A percentile compares a stretch with the other conserved stretches of the same genome.
Evolutionary conservation across 495 filamentous ascomycete genomes (phyloP).

Genomic region (Aspergillus olivimuriae): DNA sequence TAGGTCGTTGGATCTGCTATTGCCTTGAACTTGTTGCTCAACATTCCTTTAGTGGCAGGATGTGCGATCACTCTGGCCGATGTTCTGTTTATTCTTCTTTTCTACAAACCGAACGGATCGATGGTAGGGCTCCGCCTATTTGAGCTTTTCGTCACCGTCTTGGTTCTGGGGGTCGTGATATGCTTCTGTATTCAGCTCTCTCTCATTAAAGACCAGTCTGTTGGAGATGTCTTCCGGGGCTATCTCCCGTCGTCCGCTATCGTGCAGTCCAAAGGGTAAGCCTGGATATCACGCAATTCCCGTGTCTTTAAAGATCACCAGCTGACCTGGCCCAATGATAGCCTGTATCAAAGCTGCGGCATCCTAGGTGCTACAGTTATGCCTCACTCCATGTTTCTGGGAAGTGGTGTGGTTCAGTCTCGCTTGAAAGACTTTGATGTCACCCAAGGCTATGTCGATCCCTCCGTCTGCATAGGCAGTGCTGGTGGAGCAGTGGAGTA

Average conservation of each 20-base stretch:
- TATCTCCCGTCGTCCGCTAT: constrained; percentile 73
- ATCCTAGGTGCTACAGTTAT: constrained; percentile 93
- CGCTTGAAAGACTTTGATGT: constrained; percentile 75
- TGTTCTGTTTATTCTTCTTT: constrained; percentile 78
- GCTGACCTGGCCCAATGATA: constrained; percentile 26
- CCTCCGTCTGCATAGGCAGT: constrained; percentile 30
- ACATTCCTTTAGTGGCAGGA: constrained; percentile 78
- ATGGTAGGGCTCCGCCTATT: constrained; percentile 71
- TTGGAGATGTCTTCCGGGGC: constrained; percentile 76
- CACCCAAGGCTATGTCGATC: constrained; percentile 49
- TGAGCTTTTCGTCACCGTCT: constrained; percentile 69
- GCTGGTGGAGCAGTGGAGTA: constrained; percentile 54
- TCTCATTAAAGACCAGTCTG: constrained; percentile 59
- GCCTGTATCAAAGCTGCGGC: constrained; percentile 83
- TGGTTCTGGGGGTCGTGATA: constrained; percentile 81
- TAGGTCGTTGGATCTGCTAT: constrained; percentile 89
- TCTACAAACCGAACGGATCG: constrained; percentile 70
- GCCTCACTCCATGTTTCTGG: constrained; percentile 86
- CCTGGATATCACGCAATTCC: background rate
- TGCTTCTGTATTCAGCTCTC: constrained; percentile 89
- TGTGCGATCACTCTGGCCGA: constrained; percentile 82
- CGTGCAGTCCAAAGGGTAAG: constrained; percentile 60
- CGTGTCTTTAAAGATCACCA: constrained; percentile 3
- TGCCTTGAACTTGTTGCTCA: constrained; percentile 74
- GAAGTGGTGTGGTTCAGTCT: constrained; percentile 81